Percentiles rank a stretch among this genome's conserved stretches.
Conservation (phyloP, 495 filamentous ascomycete genomes). For the Beverwykella pulmonaria region DNA sequence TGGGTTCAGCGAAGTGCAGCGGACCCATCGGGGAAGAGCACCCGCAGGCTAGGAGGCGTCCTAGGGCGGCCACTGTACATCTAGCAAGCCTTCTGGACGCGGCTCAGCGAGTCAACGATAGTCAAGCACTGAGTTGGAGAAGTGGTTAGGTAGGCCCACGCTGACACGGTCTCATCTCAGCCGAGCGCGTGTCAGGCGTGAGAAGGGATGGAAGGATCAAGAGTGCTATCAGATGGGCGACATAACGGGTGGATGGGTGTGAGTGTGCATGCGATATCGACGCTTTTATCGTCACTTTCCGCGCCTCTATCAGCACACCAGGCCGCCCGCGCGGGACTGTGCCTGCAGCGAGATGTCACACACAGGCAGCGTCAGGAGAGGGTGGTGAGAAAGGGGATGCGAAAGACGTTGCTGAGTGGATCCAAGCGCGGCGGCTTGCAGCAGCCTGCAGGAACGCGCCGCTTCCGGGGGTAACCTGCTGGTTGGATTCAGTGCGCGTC, state of each 20-base stretch:
- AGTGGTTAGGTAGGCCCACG: background rate
- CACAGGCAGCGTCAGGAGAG: background rate
- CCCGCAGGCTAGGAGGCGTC: constrained; percentile 17
- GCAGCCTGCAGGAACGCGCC: constrained; percentile 6
- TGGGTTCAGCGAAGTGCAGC: constrained; percentile 7
- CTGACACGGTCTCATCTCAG: constrained; percentile 35
- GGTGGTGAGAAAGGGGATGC: background rate
- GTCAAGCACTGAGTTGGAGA: background rate
- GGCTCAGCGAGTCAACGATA: constrained; percentile 26
- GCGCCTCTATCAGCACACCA: too few relatives aligned
- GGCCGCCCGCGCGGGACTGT: background rate
- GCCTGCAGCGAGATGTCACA: background rate
- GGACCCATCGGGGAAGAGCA: constrained; percentile 22
- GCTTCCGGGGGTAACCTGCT: background rate
- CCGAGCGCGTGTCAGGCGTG: constrained; percentile 21
- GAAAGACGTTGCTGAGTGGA: constrained; percentile 17
- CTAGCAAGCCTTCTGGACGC: constrained; percentile 10
- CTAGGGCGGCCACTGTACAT: constrained; percentile 13
- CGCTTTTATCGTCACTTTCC: too few relatives aligned
- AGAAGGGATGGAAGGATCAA: background rate
- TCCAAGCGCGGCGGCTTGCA: constrained; percentile 10
- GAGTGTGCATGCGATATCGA: too few relatives aligned
- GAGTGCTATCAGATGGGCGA: too few relatives aligned
- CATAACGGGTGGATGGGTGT: too few relatives aligned
- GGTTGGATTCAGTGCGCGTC: background rate